Evolutionary conservation across 306 rosid species (phyloP).

Genomic region (Dryas drummondii): DNA sequence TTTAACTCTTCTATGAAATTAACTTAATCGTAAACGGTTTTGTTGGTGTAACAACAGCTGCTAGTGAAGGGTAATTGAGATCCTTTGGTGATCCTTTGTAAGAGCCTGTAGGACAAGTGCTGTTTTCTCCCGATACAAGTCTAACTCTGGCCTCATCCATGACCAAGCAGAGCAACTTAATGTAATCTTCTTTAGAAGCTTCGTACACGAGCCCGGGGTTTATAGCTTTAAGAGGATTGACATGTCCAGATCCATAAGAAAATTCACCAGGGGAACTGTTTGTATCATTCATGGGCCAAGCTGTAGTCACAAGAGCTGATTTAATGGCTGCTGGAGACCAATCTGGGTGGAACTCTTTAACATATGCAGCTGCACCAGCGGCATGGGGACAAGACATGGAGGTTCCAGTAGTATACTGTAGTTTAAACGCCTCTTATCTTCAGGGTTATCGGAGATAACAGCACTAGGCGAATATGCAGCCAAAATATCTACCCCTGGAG

Average conservation of each 20-base stretch:
- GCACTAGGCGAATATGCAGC: slow-evolving; percentile 26
- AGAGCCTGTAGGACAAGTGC: neutral
- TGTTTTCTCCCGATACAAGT: neutral
- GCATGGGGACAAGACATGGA: slow-evolving; percentile 47
- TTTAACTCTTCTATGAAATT: slow-evolving; percentile 25
- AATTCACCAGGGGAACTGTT: slow-evolving; percentile 21
- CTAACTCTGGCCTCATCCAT: neutral
- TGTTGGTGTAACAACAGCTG: neutral
- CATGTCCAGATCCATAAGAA: slow-evolving; percentile 29
- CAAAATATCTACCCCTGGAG: slow-evolving; percentile 37
- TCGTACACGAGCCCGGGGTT: slow-evolving; percentile 32
- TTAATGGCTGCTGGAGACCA: slow-evolving; percentile 47
- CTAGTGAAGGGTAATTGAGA: slow-evolving; percentile 26
- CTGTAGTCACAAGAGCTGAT: slow-evolving; percentile 42
- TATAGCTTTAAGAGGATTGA: slow-evolving; percentile 26
- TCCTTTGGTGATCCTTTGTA: neutral
- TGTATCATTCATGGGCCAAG: slow-evolving; percentile 21
- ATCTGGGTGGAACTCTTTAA: slow-evolving; percentile 33
- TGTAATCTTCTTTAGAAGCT: slow-evolving; percentile 24
- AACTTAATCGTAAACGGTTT: neutral
- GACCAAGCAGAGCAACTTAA: neutral
- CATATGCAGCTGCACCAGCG: slow-evolving; percentile 20
- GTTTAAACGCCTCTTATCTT: slow-evolving; percentile 18
- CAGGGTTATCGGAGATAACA: neutral
- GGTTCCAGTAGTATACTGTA: slow-evolving; percentile 36